A percentile compares a stretch with the other conserved stretches of the same genome.
phyloP scores from a whole-genome alignment of 495 filamentous ascomycete species.

The Aspergillus egyptiacus region DNA sequence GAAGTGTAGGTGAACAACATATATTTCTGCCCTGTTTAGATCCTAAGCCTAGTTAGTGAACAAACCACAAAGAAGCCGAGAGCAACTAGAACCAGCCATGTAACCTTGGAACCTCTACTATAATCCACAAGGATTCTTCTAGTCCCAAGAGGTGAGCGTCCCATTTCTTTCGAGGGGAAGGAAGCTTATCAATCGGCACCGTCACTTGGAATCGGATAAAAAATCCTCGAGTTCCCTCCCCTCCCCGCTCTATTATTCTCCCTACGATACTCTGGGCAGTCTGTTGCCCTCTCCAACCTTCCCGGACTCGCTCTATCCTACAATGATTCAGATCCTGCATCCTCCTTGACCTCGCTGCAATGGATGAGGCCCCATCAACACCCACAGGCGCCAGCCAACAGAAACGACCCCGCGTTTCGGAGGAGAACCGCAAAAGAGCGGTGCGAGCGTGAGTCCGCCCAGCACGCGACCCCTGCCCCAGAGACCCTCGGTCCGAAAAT shows the following conservation, averaged over 20 bases:
- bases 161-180: background rate
- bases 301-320: slow-evolving; percentile 6
- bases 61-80: background rate
- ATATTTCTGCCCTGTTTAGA: too few relatives aligned
- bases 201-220: slow-evolving; percentile 4
- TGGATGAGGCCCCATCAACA: slow-evolving; percentile 27
- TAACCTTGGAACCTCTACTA: background rate
- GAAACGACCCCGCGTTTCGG: slow-evolving; percentile 44
- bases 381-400: slow-evolving; percentile 28
- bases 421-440: slow-evolving; percentile 46
- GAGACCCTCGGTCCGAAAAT: too few relatives aligned
- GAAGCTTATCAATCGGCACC: slow-evolving; percentile 11
- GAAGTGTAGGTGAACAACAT: too few relatives aligned
- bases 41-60: too few relatives aligned
- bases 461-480: background rate
- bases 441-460: slow-evolving; percentile 43
- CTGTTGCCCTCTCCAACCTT: background rate
- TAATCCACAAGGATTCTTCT: background rate
- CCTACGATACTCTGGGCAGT: too few relatives aligned
- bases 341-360: slow-evolving; percentile 20
- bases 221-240: slow-evolving; percentile 8
- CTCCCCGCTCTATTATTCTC: background rate
- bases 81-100: background rate
- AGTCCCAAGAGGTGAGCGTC: slow-evolving; percentile 3
- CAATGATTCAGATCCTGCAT: slow-evolving; percentile 14